Conservation (phyloP, 2,329 filamentous ascomycete species). For the Juglanconis sp. region DNA sequence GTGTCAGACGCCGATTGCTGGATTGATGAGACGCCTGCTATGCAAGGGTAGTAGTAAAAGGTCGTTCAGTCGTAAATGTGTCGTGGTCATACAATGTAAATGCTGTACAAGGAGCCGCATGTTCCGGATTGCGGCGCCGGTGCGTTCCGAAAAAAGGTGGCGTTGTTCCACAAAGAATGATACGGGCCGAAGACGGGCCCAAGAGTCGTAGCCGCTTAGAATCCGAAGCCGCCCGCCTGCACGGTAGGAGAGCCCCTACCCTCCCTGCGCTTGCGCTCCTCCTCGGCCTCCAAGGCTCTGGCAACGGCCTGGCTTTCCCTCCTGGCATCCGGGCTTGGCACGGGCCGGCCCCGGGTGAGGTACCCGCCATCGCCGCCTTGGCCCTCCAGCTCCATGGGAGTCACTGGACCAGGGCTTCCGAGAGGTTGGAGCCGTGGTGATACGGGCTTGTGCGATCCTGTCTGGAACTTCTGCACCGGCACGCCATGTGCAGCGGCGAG, state of each 20-base stretch:
- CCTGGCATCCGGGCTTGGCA: slow-evolving; percentile 19
- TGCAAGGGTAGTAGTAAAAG: neutral
- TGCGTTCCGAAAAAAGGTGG: neutral
- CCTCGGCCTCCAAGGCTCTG: slow-evolving; percentile 31
- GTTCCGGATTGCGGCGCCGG: too few relatives aligned
- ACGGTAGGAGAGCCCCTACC: slow-evolving; percentile 30
- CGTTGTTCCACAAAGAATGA: neutral
- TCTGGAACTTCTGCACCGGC: slow-evolving; percentile 34
- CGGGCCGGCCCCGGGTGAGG: slow-evolving; percentile 25
- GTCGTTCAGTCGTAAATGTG: neutral
- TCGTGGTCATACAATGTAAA: neutral
- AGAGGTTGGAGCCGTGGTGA: slow-evolving; percentile 50
- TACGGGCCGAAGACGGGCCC: too few relatives aligned
- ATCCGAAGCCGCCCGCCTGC: slow-evolving; percentile 29
- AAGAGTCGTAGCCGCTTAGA: slow-evolving; percentile 17
- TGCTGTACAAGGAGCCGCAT: neutral
- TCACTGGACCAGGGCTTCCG: slow-evolving; percentile 59
- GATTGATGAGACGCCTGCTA: neutral
- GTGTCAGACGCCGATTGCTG: neutral
- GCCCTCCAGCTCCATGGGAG: slow-evolving; percentile 56
- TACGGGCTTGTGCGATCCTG: slow-evolving; percentile 29
- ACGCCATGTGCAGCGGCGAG: slow-evolving; percentile 31
- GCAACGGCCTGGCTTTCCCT: slow-evolving; percentile 27
- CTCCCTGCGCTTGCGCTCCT: slow-evolving; percentile 30
- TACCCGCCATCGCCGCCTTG: slow-evolving; percentile 35